Conservation (phyloP, 805 yeast species). For the Kurtzmaniella fragi region DNA sequence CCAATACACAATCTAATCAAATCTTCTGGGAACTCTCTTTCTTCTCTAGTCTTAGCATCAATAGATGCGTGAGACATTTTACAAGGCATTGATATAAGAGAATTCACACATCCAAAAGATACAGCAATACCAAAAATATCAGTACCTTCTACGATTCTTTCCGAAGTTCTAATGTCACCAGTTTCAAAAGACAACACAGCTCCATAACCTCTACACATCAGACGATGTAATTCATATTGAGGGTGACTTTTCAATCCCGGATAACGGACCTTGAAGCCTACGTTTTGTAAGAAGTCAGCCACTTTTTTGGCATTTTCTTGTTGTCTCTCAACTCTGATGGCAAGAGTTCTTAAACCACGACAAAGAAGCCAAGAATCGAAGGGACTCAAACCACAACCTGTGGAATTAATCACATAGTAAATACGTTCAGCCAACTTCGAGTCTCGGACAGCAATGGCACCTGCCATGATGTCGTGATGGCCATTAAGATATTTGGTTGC, state of each 20-base stretch:
- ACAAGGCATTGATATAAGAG: slow-evolving; percentile 90
- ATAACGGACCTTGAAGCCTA: slow-evolving; percentile 75
- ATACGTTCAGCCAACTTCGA: slow-evolving; percentile 61
- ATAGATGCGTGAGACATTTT: slow-evolving; percentile 97
- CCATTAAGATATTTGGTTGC: slow-evolving; percentile 92
- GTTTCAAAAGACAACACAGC: slow-evolving; percentile 89
- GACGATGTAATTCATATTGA: slow-evolving; percentile 71
- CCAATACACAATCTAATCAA: slow-evolving; percentile 87
- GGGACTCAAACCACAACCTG: slow-evolving; percentile 89
- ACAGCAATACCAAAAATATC: slow-evolving; percentile 84
- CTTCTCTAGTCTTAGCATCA: slow-evolving; percentile 79
- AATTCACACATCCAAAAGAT: slow-evolving; percentile 91
- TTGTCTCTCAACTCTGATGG: slow-evolving; percentile 82
- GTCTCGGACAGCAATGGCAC: slow-evolving; percentile 70
- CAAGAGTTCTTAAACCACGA: slow-evolving; percentile 84
- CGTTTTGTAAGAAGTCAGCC: slow-evolving; percentile 64
- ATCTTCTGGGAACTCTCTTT: slow-evolving; percentile 90
- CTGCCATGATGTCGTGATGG: slow-evolving; percentile 97
- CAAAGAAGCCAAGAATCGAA: slow-evolving; percentile 87
- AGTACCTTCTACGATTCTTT: slow-evolving; percentile 69
- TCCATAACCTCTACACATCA: slow-evolving; percentile 80
- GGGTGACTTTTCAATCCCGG: slow-evolving; percentile 84
- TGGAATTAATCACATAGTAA: slow-evolving; percentile 77
- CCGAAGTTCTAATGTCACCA: slow-evolving; percentile 61
- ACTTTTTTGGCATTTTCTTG: slow-evolving; percentile 73